Evolutionary conservation across 2,329 filamentous ascomycete genomes (phyloP).

Genomic region (Fusarium fracticaudum): DNA sequence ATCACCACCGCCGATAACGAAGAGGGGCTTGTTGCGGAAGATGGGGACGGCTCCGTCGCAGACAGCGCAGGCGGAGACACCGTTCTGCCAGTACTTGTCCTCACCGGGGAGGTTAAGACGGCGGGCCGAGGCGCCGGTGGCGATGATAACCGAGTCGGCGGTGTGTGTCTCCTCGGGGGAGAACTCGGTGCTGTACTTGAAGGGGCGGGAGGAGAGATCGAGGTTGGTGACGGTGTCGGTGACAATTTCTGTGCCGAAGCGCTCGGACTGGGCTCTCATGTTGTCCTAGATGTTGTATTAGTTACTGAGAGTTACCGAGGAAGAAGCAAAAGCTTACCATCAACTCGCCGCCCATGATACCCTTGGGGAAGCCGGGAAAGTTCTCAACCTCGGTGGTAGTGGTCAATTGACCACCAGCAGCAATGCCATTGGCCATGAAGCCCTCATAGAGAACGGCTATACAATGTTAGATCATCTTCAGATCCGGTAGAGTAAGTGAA

Average conservation of each 20-base stretch:
- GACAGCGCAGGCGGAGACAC: conserved; percentile 94
- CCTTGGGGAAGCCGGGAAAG: conserved; percentile 92
- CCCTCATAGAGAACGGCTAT: conserved; percentile 92
- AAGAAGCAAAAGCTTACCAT: conserved; percentile 68
- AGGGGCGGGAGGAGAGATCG: conserved; percentile 84
- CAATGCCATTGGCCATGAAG: conserved; percentile 96
- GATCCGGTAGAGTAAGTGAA: background rate
- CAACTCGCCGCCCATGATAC: conserved; percentile 85
- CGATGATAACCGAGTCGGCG: conserved; percentile 91
- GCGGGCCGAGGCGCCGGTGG: conserved; percentile 91
- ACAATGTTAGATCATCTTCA: conserved; percentile 17
- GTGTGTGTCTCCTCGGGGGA: conserved; percentile 84
- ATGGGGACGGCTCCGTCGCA: conserved; percentile 98
- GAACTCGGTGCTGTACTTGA: conserved; percentile 94
- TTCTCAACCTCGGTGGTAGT: conserved; percentile 99
- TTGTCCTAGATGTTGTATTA: conserved; percentile 66
- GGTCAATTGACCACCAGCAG: conserved; percentile 94
- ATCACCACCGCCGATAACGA: conserved; percentile 96
- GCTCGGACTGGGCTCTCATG: conserved; percentile 91
- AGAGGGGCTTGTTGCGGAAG: conserved; percentile 94
- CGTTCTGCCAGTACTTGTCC: conserved; percentile 96
- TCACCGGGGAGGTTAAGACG: conserved; percentile 86
- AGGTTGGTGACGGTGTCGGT: conserved; percentile 91
- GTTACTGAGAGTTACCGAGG: background rate
- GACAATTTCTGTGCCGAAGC: conserved; percentile 92